Conservation (phyloP, 73 alveolate species). For the Paramecium sonneborni region DNA sequence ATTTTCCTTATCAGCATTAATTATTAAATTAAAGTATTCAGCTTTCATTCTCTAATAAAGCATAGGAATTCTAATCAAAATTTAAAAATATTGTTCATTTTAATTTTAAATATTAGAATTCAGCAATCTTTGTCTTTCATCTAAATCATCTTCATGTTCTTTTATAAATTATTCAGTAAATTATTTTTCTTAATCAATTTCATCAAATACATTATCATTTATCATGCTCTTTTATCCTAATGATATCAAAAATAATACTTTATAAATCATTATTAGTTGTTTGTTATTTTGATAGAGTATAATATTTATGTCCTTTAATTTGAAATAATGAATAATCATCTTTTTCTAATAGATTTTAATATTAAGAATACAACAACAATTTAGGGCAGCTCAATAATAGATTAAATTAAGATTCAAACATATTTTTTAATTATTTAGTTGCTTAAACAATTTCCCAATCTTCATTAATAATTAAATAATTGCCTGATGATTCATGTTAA, state of each 20-base stretch:
- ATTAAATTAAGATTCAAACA: not conserved
- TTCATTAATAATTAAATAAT: not conserved
- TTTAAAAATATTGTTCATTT: not conserved
- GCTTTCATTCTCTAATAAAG: not conserved
- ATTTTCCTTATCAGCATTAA: not conserved
- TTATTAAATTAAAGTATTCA: not conserved
- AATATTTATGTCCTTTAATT: not conserved
- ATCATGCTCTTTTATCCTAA: not conserved
- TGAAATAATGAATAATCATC: not conserved
- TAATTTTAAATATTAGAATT: not conserved
- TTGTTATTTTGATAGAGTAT: not conserved
- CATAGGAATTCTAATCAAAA: not conserved
- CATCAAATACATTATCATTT: slow-evolving; percentile 2
- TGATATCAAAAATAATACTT: not conserved
- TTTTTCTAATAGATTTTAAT: not conserved
- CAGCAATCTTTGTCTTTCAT: not conserved
- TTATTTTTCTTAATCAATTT: not conserved
- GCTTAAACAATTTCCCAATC: slow-evolving; percentile 14
- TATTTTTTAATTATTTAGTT: not conserved
- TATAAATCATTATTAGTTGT: not conserved
- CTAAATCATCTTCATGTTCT: not conserved
- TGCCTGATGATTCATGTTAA: not conserved
- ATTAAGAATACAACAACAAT: not conserved
- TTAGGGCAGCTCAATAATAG: not conserved
- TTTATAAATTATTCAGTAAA: not conserved